Evolutionary conservation across 23 red algal species (phyloP).

Genomic region (Chondrus crispus): DNA sequence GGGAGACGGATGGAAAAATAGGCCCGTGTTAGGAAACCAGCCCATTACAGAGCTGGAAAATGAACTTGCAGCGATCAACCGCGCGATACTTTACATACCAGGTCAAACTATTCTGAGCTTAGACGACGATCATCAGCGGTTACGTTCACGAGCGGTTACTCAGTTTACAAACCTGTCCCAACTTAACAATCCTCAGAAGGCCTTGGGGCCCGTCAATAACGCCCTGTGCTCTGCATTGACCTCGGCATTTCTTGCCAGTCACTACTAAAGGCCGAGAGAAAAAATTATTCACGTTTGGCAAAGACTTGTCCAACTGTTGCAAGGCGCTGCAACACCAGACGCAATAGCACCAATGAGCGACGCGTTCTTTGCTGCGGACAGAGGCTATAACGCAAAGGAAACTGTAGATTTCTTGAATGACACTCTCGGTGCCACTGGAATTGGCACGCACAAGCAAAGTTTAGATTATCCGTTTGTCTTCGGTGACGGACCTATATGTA

Average conservation of each 20-base stretch:
- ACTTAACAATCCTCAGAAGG: conserved; percentile 2
- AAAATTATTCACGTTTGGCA: not conserved
- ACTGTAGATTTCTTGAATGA: not conserved
- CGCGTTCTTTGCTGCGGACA: not conserved
- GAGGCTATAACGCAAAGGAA: not conserved
- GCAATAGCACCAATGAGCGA: not conserved
- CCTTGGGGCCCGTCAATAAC: not conserved
- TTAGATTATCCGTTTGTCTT: not conserved
- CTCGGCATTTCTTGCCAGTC: not conserved
- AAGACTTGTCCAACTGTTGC: not conserved
- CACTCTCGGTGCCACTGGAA: not conserved
- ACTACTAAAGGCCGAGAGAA: not conserved
- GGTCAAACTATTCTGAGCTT: not conserved
- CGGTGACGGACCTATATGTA: not conserved
- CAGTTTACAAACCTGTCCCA: conserved; percentile 12
- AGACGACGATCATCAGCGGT: conserved; percentile 12
- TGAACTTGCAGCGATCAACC: not conserved
- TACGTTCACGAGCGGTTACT: not conserved
- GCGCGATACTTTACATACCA: not conserved
- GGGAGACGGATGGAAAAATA: not conserved
- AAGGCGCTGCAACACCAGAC: not conserved
- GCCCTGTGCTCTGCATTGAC: not conserved
- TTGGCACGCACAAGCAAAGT: not conserved
- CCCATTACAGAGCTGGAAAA: conserved; percentile 15
- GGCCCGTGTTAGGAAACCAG: not conserved